Base-by-base conservation (phyloP, 352 stramenopile genomes). In the Phytophthora syringae region DNA sequence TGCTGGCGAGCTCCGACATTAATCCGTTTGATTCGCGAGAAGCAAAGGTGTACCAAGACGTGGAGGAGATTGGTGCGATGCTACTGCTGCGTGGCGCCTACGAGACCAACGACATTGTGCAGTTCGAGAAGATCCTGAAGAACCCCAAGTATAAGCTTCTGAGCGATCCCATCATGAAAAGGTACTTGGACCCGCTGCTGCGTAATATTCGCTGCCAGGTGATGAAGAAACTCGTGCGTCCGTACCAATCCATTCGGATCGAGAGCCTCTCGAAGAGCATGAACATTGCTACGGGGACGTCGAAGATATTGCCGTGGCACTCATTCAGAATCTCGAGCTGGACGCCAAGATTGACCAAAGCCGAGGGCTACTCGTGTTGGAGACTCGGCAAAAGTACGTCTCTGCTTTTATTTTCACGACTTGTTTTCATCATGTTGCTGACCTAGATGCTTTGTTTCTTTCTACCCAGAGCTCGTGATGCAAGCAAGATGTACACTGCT, bases 201-300 rank as follows among this genome's bases (percentile, higher is more conserved):
- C 87, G 84, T 43, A 99, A 97, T 40, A 98, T 99, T 68, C 89
- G 96, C 13, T 95, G 84, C 45, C 92, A 98, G 60, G 94, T 98
- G 13, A 85, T 98, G 60, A 83, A 96, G 61, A 92, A 86, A 28
- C 77, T 97, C 15, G 89, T 98, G 69, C 84, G 80, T 52, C 94
- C 94, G 16, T 99, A 98, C 61, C 85, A 95, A 45, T 66, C 90
- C 12, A 95, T 98, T 66, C 89, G 86, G n/a, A 76, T 98, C 28
- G 54, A 71, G 12, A 96, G 82, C 24, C 86, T 99, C 44, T 87
- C 94, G 18, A 77, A 76, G 44, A 88, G 95, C 50, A 86, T 99
- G 44, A 98, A 98, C 68, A 93, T 98, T 50, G 62, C 85, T 1
- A 64, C 82, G 3, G 71, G 3, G 91, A 98, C 27, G 93, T 98